Evolutionary conservation across 257 asterid genomes (phyloP), one percentile per base, ranked within the genome.

Genomic region (Osmanthus fragrans): DNA sequence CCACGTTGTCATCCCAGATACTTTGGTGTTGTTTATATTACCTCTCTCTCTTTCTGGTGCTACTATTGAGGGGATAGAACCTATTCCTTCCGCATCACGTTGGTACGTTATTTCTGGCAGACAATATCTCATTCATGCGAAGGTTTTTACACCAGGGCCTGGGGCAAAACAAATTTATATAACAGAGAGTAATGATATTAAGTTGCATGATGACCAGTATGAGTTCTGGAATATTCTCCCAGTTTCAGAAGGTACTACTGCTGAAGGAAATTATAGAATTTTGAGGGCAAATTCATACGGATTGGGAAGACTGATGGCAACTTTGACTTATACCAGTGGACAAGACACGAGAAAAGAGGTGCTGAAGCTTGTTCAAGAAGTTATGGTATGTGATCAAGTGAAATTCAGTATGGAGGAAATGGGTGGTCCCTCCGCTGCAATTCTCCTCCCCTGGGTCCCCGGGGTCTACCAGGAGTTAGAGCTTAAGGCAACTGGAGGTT

Each of bases 351-450:
- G 83, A 73, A 92, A 87, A 82, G 97, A 90, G 85, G 86, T 87
- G 82, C 82, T 94, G 79, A 92, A 89, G 84, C 95, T 90, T 81
- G 89, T 85, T 78, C 97, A 94, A 82, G 98, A 94, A 87, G 87
- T 94, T 73, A 94, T 92, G 97, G 97, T 92, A 5, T 94, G 98
- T 69, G 92, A 91, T 78, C 92, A 84, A 86, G 97, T 94, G 82
- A 84, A 84, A 80, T 91, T 94, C 84, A 74, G 65, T 69, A 80
- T 45, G 81, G 85, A 82, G 33, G 83, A 81, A 70, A 86, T 80
- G 65, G 74, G 79, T 56, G 79, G 73, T 75, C 82, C 74, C 71
- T 78, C 88, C 40, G 56, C 29, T 76, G 79, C 83, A 79, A 81
- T 91, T 80, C 85, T 85, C 85, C 97, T 94, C 74, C 98, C 98